A percentile compares a stretch with the other conserved stretches of the same genome.
phyloP scores from a whole-genome alignment of 2,329 filamentous ascomycete genomes.

The Fusarium denticulatum region DNA sequence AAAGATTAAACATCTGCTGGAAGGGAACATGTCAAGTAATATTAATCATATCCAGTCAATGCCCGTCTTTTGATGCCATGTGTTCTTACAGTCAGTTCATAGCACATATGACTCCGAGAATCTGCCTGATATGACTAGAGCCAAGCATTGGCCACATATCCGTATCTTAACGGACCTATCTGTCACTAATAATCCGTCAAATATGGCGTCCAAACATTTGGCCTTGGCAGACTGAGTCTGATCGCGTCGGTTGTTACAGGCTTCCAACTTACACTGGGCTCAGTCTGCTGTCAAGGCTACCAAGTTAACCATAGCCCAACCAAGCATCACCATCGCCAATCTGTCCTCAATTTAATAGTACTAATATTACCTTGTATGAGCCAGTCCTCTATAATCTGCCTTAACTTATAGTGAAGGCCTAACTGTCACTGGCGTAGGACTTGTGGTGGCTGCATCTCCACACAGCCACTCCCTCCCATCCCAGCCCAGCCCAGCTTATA shows the following conservation, averaged over 20 bases:
- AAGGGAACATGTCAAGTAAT: neutral
- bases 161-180: neutral
- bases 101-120: neutral
- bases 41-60: rapidly evolving
- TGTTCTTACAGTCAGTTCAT: neutral
- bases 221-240: neutral
- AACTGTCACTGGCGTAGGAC: constrained; percentile 10
- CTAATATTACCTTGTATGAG: neutral
- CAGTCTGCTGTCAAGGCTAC: neutral
- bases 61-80: neutral
- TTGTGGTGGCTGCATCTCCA: constrained; percentile 22
- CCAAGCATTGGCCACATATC: neutral
- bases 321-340: neutral
- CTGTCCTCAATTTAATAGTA: neutral
- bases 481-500: neutral
- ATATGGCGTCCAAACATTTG: too few species aligned
- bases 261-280: too few species aligned
- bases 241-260: neutral
- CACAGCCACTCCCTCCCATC: neutral
- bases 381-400: neutral
- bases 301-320: neutral
- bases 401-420: neutral
- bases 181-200: neutral
- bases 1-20: neutral
- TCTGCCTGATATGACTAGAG: neutral